phyloP scores from a whole-genome alignment of 1,284 basidiomycete genomes.

The Ganoderma resinaceum region DNA sequence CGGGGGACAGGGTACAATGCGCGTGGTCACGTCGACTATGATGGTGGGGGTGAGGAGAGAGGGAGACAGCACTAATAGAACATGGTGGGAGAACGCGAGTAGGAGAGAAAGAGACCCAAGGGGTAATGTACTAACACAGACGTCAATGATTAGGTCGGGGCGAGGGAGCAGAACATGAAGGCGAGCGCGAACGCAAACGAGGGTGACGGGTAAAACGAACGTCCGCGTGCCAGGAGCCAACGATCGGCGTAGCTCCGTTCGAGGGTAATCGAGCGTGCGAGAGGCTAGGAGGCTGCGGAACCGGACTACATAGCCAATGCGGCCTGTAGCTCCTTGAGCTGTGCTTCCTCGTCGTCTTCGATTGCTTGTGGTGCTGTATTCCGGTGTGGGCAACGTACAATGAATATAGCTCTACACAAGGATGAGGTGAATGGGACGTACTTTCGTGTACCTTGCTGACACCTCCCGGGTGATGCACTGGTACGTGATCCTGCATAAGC shows the following conservation, averaged over 20 bases:
- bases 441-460: constrained; percentile 60
- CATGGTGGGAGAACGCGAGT: constrained; percentile 26
- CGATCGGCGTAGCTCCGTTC: constrained; percentile 4
- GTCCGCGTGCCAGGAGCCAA: constrained; percentile 13
- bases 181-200: constrained; percentile 2
- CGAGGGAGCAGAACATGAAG: constrained; percentile 1
- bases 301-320: constrained; percentile 80
- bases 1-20: constrained; percentile 34
- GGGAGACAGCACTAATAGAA: constrained; percentile 36
- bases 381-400: constrained; percentile 21
- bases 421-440: constrained; percentile 45
- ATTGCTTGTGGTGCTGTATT: constrained; percentile 54
- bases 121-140: constrained; percentile 36
- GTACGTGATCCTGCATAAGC: constrained; percentile 89
- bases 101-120: constrained; percentile 12
- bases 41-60: not conserved
- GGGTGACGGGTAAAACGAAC: constrained; percentile 24
- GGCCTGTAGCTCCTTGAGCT: constrained; percentile 93
- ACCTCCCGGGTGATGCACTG: constrained; percentile 83
- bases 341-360: constrained; percentile 95
- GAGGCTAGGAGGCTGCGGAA: constrained; percentile 13
- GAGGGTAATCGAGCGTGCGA: constrained; percentile 13
- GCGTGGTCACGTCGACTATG: constrained; percentile 17
- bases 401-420: constrained; percentile 21
- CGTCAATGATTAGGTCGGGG: constrained; percentile 28